Evolutionary conservation across 176 grass and related monocot species (phyloP).

Genomic region (Oryza meyeriana): DNA sequence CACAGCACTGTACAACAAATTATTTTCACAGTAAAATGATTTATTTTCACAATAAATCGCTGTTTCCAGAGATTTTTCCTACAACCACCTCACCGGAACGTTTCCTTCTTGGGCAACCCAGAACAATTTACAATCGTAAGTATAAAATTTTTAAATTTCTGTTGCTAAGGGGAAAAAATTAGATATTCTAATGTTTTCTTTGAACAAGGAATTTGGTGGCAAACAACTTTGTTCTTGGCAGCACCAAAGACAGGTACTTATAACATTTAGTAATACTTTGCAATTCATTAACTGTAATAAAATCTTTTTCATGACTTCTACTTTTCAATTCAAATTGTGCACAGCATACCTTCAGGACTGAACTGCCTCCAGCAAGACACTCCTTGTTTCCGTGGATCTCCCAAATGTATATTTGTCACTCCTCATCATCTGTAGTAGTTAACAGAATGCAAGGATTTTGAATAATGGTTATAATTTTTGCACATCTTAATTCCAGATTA

Average conservation of each 20-base stretch:
- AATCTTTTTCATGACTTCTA: neutral
- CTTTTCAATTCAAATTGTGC: neutral
- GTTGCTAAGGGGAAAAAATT: neutral
- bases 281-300: neutral
- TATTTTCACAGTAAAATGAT: neutral
- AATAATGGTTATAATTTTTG: neutral
- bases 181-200: neutral
- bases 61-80: slow-evolving; percentile 81
- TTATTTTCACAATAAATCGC: neutral
- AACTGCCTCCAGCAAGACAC: slow-evolving; percentile 74
- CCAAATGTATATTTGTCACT: slow-evolving; percentile 48
- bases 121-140: slow-evolving; percentile 66
- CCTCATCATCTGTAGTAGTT: neutral
- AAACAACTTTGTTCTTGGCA: slow-evolving; percentile 53
- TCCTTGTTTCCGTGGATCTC: slow-evolving; percentile 65
- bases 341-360: slow-evolving; percentile 53
- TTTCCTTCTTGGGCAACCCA: slow-evolving; percentile 67
- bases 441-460: neutral
- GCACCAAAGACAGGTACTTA: slow-evolving; percentile 47
- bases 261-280: neutral
- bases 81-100: slow-evolving; percentile 74
- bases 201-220: slow-evolving; percentile 65
- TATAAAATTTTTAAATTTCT: slow-evolving; percentile 21
- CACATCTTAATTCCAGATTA: slow-evolving; percentile 47
- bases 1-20: neutral